phyloP scores from a whole-genome alignment of 2,329 filamentous ascomycete species.

The Didymosphaeria variabile region DNA sequence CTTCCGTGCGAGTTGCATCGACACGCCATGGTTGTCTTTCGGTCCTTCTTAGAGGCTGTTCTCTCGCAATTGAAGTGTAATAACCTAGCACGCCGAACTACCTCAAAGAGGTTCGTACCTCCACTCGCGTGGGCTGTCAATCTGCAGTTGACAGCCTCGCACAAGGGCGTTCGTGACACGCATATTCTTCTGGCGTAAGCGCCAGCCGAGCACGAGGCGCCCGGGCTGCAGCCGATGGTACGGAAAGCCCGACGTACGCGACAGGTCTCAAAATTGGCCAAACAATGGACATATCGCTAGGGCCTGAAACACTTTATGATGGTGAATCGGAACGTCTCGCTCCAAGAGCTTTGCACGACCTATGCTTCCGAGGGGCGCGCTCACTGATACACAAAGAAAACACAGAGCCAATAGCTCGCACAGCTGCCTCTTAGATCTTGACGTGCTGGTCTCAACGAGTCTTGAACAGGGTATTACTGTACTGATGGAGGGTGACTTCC shows the following conservation, averaged over 20 bases:
- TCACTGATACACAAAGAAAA: constrained; percentile 7
- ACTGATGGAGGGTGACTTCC: neutral
- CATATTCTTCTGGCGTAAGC: constrained; percentile 7
- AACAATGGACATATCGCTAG: neutral
- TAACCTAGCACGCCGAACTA: neutral
- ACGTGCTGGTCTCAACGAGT: constrained; percentile 2
- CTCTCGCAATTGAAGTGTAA: neutral
- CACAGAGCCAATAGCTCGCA: neutral
- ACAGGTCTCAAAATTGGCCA: neutral
- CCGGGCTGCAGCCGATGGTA: constrained; percentile 2
- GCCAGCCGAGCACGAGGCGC: constrained; percentile 1
- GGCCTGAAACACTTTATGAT: neutral
- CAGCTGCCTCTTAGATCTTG: neutral
- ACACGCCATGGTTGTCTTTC: constrained; percentile 2
- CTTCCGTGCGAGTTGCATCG: neutral
- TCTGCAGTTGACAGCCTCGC: constrained; percentile 4
- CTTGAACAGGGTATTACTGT: neutral
- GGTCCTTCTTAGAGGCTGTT: neutral
- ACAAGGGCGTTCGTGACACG: constrained; percentile 1
- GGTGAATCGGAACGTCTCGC: neutral
- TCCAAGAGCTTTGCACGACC: neutral
- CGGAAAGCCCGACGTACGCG: constrained; percentile 4
- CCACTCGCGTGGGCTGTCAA: constrained; percentile 12
- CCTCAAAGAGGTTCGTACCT: neutral
- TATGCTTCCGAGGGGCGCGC: constrained; percentile 8